Evolutionary conservation across 176 grass and related monocot genomes (phyloP).

Genomic region (Luzula sylvatica): DNA sequence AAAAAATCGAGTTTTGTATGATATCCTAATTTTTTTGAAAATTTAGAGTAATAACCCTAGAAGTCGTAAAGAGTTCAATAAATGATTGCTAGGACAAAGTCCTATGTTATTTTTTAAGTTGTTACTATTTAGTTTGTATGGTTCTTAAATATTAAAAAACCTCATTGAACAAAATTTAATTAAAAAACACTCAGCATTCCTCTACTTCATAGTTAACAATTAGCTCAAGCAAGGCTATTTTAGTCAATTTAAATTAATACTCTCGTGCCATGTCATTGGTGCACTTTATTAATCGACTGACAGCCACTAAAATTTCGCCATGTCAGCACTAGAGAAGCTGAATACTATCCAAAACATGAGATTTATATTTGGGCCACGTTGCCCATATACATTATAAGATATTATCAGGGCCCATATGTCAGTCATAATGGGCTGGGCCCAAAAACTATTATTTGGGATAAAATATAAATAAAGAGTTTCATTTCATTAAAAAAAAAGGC

Average conservation of each 20-base stretch:
- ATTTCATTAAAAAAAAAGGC: constrained; percentile 6
- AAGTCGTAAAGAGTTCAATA: neutral
- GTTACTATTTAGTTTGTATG: neutral
- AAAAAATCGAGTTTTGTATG: too few relatives aligned
- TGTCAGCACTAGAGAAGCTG: neutral
- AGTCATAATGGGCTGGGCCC: neutral
- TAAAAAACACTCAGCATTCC: too few relatives aligned
- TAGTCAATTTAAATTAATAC: neutral
- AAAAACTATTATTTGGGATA: too few relatives aligned
- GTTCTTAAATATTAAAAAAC: too few relatives aligned
- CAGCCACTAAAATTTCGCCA: neutral
- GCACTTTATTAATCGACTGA: neutral
- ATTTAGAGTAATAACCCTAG: neutral
- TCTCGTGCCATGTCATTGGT: neutral
- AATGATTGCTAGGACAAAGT: neutral
- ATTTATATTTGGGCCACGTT: constrained; percentile 11
- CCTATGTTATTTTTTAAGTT: neutral
- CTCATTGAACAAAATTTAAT: too few relatives aligned
- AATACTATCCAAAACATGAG: neutral
- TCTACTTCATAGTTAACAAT: too few relatives aligned
- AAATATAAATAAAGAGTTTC: neutral
- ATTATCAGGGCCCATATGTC: constrained; percentile 1
- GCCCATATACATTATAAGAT: neutral
- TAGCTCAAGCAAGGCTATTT: too few relatives aligned
- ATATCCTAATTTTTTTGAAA: neutral